phyloP scores from a whole-genome alignment of 1,284 basidiomycete species.

The Ustilago vetiveriae region DNA sequence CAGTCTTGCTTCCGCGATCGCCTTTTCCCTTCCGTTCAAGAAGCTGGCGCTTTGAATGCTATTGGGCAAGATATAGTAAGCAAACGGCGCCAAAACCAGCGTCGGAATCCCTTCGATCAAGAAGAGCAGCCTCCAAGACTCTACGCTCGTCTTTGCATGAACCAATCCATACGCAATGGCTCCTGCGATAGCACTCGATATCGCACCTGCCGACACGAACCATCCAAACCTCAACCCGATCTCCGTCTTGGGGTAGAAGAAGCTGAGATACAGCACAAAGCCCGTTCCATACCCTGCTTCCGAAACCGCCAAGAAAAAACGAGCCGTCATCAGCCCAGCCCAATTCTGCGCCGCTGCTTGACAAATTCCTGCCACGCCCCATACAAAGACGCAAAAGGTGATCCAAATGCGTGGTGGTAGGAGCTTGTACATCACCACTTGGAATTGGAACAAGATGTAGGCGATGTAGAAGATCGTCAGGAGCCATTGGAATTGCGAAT shows the following conservation, averaged over 20 bases:
- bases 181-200: constrained; percentile 48
- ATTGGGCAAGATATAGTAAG: constrained; percentile 57
- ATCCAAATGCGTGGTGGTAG: constrained; percentile 55
- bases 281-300: constrained; percentile 63
- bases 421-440: constrained; percentile 57
- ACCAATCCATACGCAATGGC: constrained; percentile 63
- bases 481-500: constrained; percentile 59
- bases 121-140: constrained; percentile 57
- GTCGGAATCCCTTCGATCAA: constrained; percentile 62
- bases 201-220: constrained; percentile 37
- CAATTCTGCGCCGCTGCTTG: constrained; percentile 56
- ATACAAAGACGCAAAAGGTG: constrained; percentile 49
- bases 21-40: constrained; percentile 50
- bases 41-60: constrained; percentile 50
- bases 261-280: constrained; percentile 51
- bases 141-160: constrained; percentile 42
- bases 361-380: constrained; percentile 52
- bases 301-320: constrained; percentile 56
- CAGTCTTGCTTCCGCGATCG: constrained; percentile 54
- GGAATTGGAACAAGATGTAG: constrained; percentile 57
- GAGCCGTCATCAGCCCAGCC: constrained; percentile 52
- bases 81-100: constrained; percentile 47
- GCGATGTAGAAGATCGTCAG: constrained; percentile 57
- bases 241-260: constrained; percentile 62
- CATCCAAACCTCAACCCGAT: constrained; percentile 59